Conservation (phyloP, 805 yeast genomes). For the Wickerhamiella bombiphila region DNA sequence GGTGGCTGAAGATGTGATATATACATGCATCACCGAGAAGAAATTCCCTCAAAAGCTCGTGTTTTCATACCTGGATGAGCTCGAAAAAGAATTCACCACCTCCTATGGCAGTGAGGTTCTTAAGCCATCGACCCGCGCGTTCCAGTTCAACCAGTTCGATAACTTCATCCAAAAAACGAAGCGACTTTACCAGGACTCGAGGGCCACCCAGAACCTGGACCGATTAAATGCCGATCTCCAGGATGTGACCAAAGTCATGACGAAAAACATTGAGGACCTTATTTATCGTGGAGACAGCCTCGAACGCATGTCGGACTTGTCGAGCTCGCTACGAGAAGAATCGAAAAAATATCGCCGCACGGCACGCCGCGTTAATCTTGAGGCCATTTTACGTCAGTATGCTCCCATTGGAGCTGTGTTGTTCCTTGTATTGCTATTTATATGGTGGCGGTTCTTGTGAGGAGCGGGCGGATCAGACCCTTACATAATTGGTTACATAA, state of each 20-base stretch:
- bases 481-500: too few relatives aligned
- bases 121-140: conserved; percentile 62
- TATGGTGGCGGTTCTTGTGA: conserved; percentile 64
- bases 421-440: conserved; percentile 50
- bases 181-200: conserved; percentile 76
- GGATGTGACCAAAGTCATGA: conserved; percentile 91
- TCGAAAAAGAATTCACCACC: conserved; percentile 65
- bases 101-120: conserved; percentile 60
- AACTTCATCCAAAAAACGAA: conserved; percentile 61
- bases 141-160: conserved; percentile 75
- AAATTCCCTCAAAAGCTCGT: conserved; percentile 81
- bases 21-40: conserved; percentile 61
- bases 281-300: conserved; percentile 88
- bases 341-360: conserved; percentile 77
- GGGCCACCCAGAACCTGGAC: conserved; percentile 81
- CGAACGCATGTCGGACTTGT: conserved; percentile 76
- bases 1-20: conserved; percentile 48
- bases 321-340: conserved; percentile 63
- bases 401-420: conserved; percentile 70
- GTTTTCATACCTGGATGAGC: conserved; percentile 70
- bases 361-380: conserved; percentile 82
- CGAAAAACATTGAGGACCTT: conserved; percentile 89
- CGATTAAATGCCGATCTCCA: conserved; percentile 72
- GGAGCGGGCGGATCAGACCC: too few relatives aligned
- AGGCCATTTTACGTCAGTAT: conserved; percentile 76